A percentile compares a stretch with the other conserved stretches of the same genome.
phyloP scores from a whole-genome alignment of 2,329 filamentous ascomycete genomes.

The Sarocladium kiliense region DNA sequence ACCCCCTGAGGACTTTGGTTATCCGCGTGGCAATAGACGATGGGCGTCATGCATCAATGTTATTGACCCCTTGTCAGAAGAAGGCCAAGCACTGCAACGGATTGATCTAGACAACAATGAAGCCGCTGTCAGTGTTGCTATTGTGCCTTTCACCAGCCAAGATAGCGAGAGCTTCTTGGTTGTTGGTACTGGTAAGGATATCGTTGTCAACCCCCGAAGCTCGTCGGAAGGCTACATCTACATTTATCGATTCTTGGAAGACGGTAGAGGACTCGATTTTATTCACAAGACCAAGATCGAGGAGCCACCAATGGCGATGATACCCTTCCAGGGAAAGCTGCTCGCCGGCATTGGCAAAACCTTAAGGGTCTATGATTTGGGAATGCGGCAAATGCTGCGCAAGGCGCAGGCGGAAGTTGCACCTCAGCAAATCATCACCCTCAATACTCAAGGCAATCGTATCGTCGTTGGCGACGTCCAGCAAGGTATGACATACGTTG shows the following conservation, averaged over 20 bases:
- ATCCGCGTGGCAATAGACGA: constrained; percentile 74
- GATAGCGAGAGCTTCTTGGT: constrained; percentile 88
- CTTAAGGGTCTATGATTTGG: constrained; percentile 85
- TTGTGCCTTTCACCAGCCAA: constrained; percentile 82
- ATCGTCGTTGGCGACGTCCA: constrained; percentile 91
- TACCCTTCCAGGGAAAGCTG: constrained; percentile 88
- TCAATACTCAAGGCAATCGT: constrained; percentile 86
- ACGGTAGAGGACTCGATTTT: constrained; percentile 85
- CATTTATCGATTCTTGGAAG: constrained; percentile 83
- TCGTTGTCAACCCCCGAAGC: constrained; percentile 71
- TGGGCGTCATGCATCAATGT: constrained; percentile 97
- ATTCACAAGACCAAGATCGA: constrained; percentile 95
- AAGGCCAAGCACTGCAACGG: constrained; percentile 64
- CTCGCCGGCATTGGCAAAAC: constrained; percentile 80
- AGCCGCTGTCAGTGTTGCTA: constrained; percentile 78
- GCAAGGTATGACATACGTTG: constrained; percentile 85
- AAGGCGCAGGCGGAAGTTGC: constrained; percentile 81
- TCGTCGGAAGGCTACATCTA: constrained; percentile 81
- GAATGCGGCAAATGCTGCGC: constrained; percentile 84
- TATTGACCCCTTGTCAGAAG: constrained; percentile 74
- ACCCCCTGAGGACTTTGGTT: constrained; percentile 80
- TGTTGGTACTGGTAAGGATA: constrained; percentile 89
- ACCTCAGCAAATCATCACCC: constrained; percentile 76
- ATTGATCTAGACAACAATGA: constrained; percentile 87
- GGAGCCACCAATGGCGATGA: constrained; percentile 80